Base-by-base conservation (phyloP, 208 protist genomes). In the Leishmania lainsoni region DNA sequence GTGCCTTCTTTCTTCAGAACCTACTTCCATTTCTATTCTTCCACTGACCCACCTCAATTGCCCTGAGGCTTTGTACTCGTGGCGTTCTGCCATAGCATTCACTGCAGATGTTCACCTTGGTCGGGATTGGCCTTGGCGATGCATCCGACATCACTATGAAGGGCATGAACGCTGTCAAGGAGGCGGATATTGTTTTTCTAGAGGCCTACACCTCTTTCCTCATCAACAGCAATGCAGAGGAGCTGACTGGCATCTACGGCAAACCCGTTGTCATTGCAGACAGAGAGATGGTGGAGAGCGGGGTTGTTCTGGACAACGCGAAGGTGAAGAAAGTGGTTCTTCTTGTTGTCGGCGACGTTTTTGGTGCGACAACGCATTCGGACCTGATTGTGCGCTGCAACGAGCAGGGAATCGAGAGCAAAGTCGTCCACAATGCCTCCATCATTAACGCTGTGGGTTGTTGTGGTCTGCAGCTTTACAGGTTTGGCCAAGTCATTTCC, bases 201-300 rank as follows among this genome's bases (percentile, higher is more conserved):
- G 99, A 99, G 86, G 88, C 91, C 10, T 99, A 99, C 91, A 99
- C 99, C 10, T 99, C 98, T 4, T 98, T 99, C 56, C 90, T 99
- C 29, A 94, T 95, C 10, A 94, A 94, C 39, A 93, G 88, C 80
- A 95, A 87, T 56, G 87, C 85, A 22, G 85, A 91, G 29, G 78
- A 96, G 63, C 89, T 99, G 68, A 87, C 98, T 49, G 92, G 66
- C 39, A 90, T 96, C 26, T 99, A 99, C 84, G 98, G 91, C 2
- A 96, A 93, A 68, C 68, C 85, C 39, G 91, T 99, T 12, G 84
- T 98, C 32, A 66, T 99, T 20, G 99, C 98, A 22, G 99, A 99
- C 88, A 77, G 99, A 59, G 98, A 99, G 59, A 92, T 98, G 78
- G 98, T 99, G 4, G 99, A 99, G 86, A 94, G 89, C 78, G 94